A percentile compares a stretch with the other conserved stretches of the same genome.
Evolutionary conservation across 129 eudicot genomes (phyloP).

Genomic region (Gnaphalium uliginosum): DNA sequence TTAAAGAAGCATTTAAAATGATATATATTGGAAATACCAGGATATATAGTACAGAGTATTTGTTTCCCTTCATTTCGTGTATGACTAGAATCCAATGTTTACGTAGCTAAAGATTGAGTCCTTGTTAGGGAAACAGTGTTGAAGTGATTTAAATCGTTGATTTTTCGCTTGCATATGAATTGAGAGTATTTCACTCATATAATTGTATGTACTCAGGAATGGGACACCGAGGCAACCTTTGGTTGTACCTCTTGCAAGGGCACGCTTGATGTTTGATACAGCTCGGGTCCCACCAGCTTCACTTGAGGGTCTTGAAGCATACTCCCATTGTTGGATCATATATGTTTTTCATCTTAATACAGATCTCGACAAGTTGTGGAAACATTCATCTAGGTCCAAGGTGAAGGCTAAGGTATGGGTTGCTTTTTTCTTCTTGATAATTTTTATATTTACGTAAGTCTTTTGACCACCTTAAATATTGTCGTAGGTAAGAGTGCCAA

Average conservation of each 20-base stretch:
- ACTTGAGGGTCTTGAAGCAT: conserved; percentile 90
- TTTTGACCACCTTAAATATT: neutral
- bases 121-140: too few relatives aligned
- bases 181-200: neutral
- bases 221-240: conserved; percentile 99
- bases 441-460: neutral
- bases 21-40: neutral
- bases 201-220: conserved; percentile 46
- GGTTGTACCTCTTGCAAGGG: conserved; percentile 94
- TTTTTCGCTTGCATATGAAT: neutral
- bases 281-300: conserved; percentile 85
- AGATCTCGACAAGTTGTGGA: conserved; percentile 89
- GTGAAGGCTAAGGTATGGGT: conserved; percentile 81
- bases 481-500: conserved; percentile 83
- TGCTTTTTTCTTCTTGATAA: neutral
- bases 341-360: conserved; percentile 95
- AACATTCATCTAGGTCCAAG: conserved; percentile 78
- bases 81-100: neutral
- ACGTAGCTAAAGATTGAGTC: neutral
- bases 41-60: neutral
- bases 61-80: neutral
- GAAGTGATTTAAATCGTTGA: too few relatives aligned
- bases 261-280: conserved; percentile 64
- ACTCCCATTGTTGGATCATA: conserved; percentile 94
- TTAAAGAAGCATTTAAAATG: neutral